Conservation (phyloP, 768 basidiomycete genomes). For the Russula ochroleuca region DNA sequence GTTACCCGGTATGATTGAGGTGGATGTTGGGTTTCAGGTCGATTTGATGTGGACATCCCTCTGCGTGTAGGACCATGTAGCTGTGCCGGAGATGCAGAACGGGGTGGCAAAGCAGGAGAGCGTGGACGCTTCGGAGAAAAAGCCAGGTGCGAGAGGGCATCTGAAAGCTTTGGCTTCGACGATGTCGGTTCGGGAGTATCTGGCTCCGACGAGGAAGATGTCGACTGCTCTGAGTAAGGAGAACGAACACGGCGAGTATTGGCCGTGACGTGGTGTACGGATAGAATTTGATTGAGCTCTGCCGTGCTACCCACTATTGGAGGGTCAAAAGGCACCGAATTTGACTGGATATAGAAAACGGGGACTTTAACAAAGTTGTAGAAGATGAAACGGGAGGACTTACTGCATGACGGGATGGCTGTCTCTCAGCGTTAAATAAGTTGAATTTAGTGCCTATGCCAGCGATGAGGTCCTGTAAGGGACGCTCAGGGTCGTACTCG, state of each 20-base stretch:
- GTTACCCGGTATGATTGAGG: background rate
- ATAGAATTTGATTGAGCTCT: conserved; percentile 56
- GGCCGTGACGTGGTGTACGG: conserved; percentile 49
- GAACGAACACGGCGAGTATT: conserved; percentile 43
- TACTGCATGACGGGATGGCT: conserved; percentile 49
- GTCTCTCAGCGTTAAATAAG: conserved; percentile 51
- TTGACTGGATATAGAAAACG: conserved; percentile 26
- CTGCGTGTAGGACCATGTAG: background rate
- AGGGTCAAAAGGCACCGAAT: conserved; percentile 46
- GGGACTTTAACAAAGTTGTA: conserved; percentile 12
- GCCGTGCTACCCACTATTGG: conserved; percentile 58
- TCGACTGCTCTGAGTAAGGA: conserved; percentile 42
- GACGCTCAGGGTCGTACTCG: conserved; percentile 83
- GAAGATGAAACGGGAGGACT: conserved; percentile 28
- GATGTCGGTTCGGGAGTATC: conserved; percentile 40
- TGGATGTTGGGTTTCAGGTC: background rate
- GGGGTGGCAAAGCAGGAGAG: conserved; percentile 22
- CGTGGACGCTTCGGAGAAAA: conserved; percentile 78
- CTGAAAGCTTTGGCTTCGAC: conserved; percentile 60
- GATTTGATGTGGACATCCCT: background rate
- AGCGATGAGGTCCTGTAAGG: conserved; percentile 66
- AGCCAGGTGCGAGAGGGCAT: conserved; percentile 62
- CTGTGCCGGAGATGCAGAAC: conserved; percentile 12
- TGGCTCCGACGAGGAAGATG: conserved; percentile 46
- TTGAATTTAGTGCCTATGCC: conserved; percentile 54